A percentile compares a stretch with the other conserved stretches of the same genome.
These are phyloP conservation scores for Trichoderma sp. DNA, from an alignment of 2,329 filamentous ascomycete genomes.

Conservation along the genomic window DNA sequence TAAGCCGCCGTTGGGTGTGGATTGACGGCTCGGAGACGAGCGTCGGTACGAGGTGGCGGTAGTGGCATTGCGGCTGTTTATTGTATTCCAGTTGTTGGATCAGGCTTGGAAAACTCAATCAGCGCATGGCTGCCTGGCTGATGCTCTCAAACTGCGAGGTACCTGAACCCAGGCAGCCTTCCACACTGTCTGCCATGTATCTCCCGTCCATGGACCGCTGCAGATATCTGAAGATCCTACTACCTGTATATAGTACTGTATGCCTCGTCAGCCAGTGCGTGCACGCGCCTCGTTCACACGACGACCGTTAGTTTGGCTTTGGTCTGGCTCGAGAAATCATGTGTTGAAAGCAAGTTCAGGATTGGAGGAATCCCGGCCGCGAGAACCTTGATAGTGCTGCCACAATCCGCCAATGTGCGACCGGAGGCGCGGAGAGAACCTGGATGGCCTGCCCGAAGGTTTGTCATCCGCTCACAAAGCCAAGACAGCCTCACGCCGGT, in stretches of 20 bases:
- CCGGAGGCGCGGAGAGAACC: slow-evolving; percentile 9
- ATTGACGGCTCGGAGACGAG: neutral
- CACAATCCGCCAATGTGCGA: neutral
- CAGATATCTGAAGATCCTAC: neutral
- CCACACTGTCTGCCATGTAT: neutral
- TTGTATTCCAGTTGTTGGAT: neutral
- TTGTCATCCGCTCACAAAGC: neutral
- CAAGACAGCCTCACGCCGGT: too few species aligned
- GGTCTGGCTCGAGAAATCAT: neutral
- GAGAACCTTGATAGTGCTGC: slow-evolving; percentile 14
- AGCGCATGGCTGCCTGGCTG: neutral
- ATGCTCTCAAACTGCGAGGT: neutral
- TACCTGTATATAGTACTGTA: too few species aligned
- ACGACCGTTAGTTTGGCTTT: too few species aligned
- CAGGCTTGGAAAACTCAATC: too few species aligned
- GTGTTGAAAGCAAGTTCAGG: neutral
- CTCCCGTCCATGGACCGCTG: neutral
- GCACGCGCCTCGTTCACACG: neutral
- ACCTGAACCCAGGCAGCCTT: neutral
- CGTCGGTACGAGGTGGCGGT: neutral
- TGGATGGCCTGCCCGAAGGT: neutral
- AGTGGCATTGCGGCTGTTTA: neutral
- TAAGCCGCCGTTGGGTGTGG: neutral
- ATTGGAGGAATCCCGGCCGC: neutral
- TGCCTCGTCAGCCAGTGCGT: neutral